A percentile compares a stretch with the other conserved stretches of the same genome.
Evolutionary conservation across 352 stramenopile species (phyloP).

Genomic region (Globisporangium apiculatum): DNA sequence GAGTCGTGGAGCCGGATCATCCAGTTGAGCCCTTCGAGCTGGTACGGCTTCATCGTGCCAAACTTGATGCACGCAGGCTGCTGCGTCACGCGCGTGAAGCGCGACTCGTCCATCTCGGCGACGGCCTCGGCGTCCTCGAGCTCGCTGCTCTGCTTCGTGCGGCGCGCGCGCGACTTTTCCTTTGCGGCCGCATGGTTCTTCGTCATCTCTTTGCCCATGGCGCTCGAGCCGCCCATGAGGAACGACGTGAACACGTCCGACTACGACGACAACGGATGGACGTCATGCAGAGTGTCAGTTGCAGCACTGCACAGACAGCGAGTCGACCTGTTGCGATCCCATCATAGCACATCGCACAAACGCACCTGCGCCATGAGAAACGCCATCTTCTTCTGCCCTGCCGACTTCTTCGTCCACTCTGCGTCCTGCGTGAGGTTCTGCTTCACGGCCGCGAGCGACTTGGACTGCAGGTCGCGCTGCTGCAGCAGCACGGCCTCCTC

Average conservation of each 20-base stretch:
- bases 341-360: not conserved
- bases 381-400: conserved; percentile 68
- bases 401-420: conserved; percentile 37
- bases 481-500: conserved; percentile 63
- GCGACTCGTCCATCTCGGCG: conserved; percentile 73
- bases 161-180: conserved; percentile 36
- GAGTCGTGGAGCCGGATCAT: conserved; percentile 93
- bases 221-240: conserved; percentile 74
- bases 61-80: conserved; percentile 82
- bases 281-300: too few species aligned
- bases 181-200: conserved; percentile 34
- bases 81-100: conserved; percentile 75
- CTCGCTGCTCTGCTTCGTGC: conserved; percentile 51
- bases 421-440: conserved; percentile 48
- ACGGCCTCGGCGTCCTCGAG: conserved; percentile 60
- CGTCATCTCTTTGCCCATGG: conserved; percentile 73
- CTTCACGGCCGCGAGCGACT: conserved; percentile 66
- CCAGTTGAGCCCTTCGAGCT: conserved; percentile 86
- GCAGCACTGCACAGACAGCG: too few species aligned
- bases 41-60: conserved; percentile 86
- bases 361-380: conserved; percentile 80
- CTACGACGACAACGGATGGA: conserved; percentile 4
- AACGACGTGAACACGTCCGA: conserved; percentile 87
- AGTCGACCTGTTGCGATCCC: too few species aligned
- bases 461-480: conserved; percentile 73